Base-by-base conservation (phyloP, 495 filamentous ascomycete genomes). In the Niebla homalea region DNA sequence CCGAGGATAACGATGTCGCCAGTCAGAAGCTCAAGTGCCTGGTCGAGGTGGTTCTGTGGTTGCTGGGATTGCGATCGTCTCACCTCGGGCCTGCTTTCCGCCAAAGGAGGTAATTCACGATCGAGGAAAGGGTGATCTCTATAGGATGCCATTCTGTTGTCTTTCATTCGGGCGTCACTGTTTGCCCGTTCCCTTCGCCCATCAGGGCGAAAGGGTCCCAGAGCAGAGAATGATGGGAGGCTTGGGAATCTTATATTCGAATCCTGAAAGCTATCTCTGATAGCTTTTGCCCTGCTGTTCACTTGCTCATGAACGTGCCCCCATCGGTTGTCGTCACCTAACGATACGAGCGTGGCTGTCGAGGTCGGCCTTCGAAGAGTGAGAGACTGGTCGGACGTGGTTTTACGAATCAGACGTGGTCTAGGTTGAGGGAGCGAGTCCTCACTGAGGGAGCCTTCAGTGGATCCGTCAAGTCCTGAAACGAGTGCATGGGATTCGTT, bases 1-100 rank as follows among this genome's bases (percentile, higher is more conserved):
- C 90, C 90, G 65, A 97, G 74, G 20, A 96, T 68, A 11, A 96
- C 86, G 3, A 97, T 67, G 62, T 97, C 90, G 10, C 90, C 89
- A 0, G 77, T 84, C 22, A 96, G 67, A 15, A 76, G 67, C 36
- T 81, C 74, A 53, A 93, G 64, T 5, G 84, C 84, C 14, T 76
- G 69, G 40, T 81, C 75, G 12, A 94, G 64, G 25, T 70, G 60
- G 3, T 79, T 19, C 36, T 43, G n/a, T 23, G 16, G 5, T 22
- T 48, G 22, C 14, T 16, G 10, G 47, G 45, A 18, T n/a, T 19
- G 15, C 6, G 19, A 48, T 2, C 11, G 29, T 32, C 29, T 32
- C 29, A 32, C 14, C 29, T 32, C 29, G 5, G 6, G 2, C 29
- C 29, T 4, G 29, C 29, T 8, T 32, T 32, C 29, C 29, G 29